Conservation (phyloP, 2,329 filamentous ascomycete species). For the Cladosporium sp. region DNA sequence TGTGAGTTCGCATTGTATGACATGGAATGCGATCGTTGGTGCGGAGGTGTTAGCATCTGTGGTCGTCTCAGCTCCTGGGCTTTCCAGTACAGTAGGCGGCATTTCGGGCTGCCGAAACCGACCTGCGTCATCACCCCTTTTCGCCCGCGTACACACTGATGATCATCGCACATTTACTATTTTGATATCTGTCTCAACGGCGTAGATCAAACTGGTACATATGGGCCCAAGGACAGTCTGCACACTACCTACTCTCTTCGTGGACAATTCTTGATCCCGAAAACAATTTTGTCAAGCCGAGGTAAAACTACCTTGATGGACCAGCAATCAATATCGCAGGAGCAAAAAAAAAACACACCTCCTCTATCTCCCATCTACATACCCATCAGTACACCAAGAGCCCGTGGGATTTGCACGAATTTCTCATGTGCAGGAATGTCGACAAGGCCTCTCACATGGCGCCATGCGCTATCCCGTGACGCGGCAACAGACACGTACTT, state of each 20-base stretch:
- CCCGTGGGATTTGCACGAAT: neutral
- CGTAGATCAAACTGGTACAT: neutral
- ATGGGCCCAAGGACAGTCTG: neutral
- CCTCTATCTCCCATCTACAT: no score
- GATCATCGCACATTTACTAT: neutral
- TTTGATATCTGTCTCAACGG: neutral
- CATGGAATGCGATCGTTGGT: no score
- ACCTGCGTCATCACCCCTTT: neutral
- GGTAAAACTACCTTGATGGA: no score
- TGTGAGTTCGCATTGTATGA: neutral
- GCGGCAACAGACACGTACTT: neutral
- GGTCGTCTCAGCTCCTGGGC: no score
- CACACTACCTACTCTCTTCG: neutral
- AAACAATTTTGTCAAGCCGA: no score
- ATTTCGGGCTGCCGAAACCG: neutral
- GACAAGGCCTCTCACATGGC: neutral
- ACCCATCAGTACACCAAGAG: neutral
- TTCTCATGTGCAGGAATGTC: neutral
- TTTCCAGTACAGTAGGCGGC: neutral
- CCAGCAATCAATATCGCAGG: neutral
- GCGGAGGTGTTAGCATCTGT: neutral
- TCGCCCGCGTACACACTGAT: neutral
- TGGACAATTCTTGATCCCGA: no score
- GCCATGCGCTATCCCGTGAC: neutral
- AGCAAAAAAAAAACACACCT: neutral